A percentile compares a stretch with the other conserved stretches of the same genome.
Evolutionary conservation across 1,284 basidiomycete genomes (phyloP).

Genomic region (Abortiporus biennis): DNA sequence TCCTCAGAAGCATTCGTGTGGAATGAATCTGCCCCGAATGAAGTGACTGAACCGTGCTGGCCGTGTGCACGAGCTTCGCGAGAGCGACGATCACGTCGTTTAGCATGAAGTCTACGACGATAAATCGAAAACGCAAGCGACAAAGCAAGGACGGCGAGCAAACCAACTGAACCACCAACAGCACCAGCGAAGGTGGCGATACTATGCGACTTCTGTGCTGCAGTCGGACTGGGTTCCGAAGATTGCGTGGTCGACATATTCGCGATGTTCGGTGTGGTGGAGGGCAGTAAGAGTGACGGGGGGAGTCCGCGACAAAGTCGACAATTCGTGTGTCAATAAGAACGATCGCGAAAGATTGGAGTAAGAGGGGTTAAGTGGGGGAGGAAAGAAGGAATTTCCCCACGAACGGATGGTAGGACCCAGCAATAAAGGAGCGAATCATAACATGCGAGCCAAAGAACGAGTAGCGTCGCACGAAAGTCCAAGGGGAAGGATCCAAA

Average conservation of each 20-base stretch:
- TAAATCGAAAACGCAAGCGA: conserved; percentile 45
- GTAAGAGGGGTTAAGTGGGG: conserved; percentile 15
- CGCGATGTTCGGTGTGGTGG: conserved; percentile 4
- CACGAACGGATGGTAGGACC: conserved; percentile 9
- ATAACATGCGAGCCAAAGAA: conserved; percentile 10
- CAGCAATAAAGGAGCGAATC: conserved; percentile 14
- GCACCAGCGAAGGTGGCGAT: conserved; percentile 47
- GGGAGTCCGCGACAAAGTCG: not conserved
- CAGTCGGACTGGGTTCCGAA: conserved; percentile 17
- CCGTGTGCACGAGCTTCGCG: conserved; percentile 20
- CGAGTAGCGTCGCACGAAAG: conserved; percentile 12
- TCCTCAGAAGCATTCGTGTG: conserved; percentile 35
- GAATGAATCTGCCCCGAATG: conserved; percentile 26
- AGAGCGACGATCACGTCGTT: conserved; percentile 34
- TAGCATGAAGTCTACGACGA: conserved; percentile 36
- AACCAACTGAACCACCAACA: conserved; percentile 44
- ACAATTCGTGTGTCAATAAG: no score
- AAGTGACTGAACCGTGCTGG: conserved; percentile 16
- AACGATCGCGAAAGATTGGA: no score
- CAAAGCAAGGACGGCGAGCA: conserved; percentile 38
- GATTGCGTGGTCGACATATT: conserved; percentile 10
- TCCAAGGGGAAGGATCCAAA: conserved; percentile 9
- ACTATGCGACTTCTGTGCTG: conserved; percentile 25
- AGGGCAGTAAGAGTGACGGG: not conserved
- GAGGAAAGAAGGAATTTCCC: conserved; percentile 12